Percentiles rank a stretch among this genome's conserved stretches.
Evolutionary conservation across 495 filamentous ascomycete genomes (phyloP).

Genomic region (Letharia columbiana): DNA sequence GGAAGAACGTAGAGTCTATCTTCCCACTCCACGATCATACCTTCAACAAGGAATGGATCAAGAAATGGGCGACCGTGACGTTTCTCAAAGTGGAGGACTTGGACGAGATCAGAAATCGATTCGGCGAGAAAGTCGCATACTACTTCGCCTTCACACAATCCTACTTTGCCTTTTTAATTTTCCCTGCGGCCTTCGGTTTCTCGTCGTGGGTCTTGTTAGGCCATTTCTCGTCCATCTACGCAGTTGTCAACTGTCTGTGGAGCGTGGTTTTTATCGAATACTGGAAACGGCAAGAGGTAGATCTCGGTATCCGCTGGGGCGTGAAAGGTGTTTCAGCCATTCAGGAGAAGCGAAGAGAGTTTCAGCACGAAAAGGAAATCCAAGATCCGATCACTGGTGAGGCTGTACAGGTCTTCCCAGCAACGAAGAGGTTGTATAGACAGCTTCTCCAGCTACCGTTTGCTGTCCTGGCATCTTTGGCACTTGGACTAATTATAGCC

Average conservation of each 20-base stretch:
- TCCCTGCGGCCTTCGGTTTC: conserved; percentile 77
- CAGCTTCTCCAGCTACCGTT: conserved; percentile 88
- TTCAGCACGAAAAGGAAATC: conserved; percentile 64
- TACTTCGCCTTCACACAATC: conserved; percentile 95
- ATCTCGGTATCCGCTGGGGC: conserved; percentile 86
- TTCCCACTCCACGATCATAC: conserved; percentile 83
- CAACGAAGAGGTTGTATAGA: conserved; percentile 62
- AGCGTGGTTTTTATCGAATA: conserved; percentile 87
- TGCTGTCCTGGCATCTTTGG: conserved; percentile 57
- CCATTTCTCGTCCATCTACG: conserved; percentile 76
- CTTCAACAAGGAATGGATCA: conserved; percentile 88
- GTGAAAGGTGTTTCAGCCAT: conserved; percentile 81
- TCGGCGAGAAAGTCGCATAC: conserved; percentile 90
- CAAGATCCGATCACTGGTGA: conserved; percentile 83
- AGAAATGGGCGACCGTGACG: conserved; percentile 76
- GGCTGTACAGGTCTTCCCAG: conserved; percentile 65
- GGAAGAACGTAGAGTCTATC: conserved; percentile 75
- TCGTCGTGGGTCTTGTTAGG: conserved; percentile 76
- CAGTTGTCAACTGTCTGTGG: conserved; percentile 75
- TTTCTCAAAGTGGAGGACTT: conserved; percentile 70
- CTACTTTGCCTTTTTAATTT: conserved; percentile 78
- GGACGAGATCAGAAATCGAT: conserved; percentile 73
- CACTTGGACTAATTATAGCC: conserved; percentile 73
- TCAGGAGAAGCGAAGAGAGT: conserved; percentile 65
- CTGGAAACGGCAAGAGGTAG: conserved; percentile 91